Conservation (phyloP, 2,329 filamentous ascomycete species). For the Drechslerella stenobrocha region DNA sequence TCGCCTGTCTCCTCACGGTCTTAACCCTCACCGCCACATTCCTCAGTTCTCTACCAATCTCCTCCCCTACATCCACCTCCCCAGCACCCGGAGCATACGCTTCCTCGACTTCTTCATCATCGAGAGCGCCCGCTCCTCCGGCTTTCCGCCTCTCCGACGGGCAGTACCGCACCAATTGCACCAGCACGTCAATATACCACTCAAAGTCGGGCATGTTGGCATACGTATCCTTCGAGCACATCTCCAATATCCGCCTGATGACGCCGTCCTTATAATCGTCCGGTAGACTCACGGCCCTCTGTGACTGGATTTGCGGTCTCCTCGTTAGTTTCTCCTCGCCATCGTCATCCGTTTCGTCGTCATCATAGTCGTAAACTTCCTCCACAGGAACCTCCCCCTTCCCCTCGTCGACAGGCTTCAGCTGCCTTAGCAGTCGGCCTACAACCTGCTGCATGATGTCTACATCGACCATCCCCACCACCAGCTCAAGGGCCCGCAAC, state of each 20-base stretch:
- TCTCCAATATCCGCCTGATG: constrained; percentile 77
- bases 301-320: constrained; percentile 54
- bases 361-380: constrained; percentile 61
- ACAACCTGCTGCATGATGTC: constrained; percentile 85
- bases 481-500: constrained; percentile 85
- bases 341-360: constrained; percentile 60
- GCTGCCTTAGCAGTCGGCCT: constrained; percentile 81
- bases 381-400: constrained; percentile 53
- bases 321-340: constrained; percentile 43
- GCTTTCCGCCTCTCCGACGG: constrained; percentile 55
- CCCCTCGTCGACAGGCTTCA: constrained; percentile 66
- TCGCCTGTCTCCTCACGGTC: constrained; percentile 76
- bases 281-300: constrained; percentile 66
- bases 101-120: constrained; percentile 43
- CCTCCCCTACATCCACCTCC: constrained; percentile 63
- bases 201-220: constrained; percentile 85
- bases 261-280: constrained; percentile 84
- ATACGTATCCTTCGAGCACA: constrained; percentile 90
- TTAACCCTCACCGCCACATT: constrained; percentile 91
- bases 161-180: constrained; percentile 76
- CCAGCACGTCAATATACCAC: constrained; percentile 91
- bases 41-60: constrained; percentile 80
- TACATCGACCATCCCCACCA: constrained; percentile 87
- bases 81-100: constrained; percentile 27
- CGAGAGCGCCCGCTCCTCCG: constrained; percentile 4